Conservation (phyloP, 2,329 filamentous ascomycete species). For the Colletotrichum zoysiae region DNA sequence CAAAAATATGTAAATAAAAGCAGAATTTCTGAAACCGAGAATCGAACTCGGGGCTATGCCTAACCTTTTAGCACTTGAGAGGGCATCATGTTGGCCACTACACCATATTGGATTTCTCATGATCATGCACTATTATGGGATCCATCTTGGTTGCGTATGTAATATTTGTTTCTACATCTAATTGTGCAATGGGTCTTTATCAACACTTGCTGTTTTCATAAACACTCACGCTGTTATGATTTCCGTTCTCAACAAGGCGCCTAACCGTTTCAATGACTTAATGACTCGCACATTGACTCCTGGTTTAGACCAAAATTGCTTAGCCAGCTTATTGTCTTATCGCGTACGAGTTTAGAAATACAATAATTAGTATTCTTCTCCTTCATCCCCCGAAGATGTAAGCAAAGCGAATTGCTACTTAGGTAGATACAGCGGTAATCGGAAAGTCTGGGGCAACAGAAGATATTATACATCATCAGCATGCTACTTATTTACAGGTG, state of each 20-base stretch:
- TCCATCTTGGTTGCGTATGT: no score
- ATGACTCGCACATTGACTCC: neutral
- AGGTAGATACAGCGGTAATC: neutral
- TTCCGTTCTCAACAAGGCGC: neutral
- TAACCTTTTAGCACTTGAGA: conserved; percentile 17
- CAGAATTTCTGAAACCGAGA: conserved; percentile 35
- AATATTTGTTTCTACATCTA: no score
- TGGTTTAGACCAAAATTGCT: neutral
- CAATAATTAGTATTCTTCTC: neutral
- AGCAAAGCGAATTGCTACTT: neutral
- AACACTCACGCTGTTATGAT: neutral
- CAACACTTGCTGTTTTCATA: neutral
- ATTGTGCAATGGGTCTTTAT: no score
- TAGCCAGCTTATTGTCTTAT: neutral
- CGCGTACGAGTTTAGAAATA: no score
- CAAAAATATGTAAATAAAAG: neutral
- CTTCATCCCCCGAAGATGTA: neutral
- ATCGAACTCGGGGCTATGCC: conserved; percentile 42
- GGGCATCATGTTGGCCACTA: conserved; percentile 40
- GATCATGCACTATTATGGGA: no score
- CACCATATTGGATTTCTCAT: conserved; percentile 30
- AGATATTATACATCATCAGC: neutral
- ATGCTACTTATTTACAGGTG: neutral
- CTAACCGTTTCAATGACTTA: no score
- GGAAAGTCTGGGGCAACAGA: neutral